Conservation (phyloP, 2,329 filamentous ascomycete genomes). For the Xylaria digitata region DNA sequence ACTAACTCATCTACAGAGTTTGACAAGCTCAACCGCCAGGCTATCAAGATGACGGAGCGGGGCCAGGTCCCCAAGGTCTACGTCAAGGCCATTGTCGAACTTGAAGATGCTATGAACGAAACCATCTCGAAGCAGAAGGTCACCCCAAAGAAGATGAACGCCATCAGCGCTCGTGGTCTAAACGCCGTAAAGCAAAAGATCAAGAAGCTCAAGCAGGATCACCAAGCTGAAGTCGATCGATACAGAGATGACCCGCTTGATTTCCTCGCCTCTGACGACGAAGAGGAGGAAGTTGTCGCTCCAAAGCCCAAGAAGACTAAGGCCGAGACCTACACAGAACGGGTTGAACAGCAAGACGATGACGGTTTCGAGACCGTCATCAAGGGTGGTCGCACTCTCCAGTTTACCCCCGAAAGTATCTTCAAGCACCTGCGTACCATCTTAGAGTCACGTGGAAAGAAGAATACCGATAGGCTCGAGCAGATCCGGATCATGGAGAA, state of each 20-base stretch:
- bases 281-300: constrained; percentile 71
- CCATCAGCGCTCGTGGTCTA: constrained; percentile 89
- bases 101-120: constrained; percentile 96
- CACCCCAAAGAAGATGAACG: constrained; percentile 98
- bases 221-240: constrained; percentile 84
- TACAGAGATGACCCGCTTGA: constrained; percentile 75
- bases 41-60: constrained; percentile 79
- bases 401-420: constrained; percentile 97
- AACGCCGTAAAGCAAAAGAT: constrained; percentile 98
- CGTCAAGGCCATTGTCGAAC: constrained; percentile 90
- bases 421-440: constrained; percentile 95
- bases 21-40: constrained; percentile 91
- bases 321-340: constrained; percentile 62
- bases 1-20: constrained; percentile 71
- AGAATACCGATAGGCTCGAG: constrained; percentile 95
- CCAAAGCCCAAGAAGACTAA: constrained; percentile 66
- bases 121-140: constrained; percentile 95
- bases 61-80: constrained; percentile 89
- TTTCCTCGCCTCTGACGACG: constrained; percentile 69
- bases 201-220: constrained; percentile 98
- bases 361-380: constrained; percentile 91
- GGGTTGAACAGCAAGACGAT: constrained; percentile 72
- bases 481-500: constrained; percentile 99
- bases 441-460: constrained; percentile 95
- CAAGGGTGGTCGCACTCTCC: constrained; percentile 86